Evolutionary conservation across 2,329 filamentous ascomycete genomes (phyloP).

Genomic region (Pyrenochaeta sp.): DNA sequence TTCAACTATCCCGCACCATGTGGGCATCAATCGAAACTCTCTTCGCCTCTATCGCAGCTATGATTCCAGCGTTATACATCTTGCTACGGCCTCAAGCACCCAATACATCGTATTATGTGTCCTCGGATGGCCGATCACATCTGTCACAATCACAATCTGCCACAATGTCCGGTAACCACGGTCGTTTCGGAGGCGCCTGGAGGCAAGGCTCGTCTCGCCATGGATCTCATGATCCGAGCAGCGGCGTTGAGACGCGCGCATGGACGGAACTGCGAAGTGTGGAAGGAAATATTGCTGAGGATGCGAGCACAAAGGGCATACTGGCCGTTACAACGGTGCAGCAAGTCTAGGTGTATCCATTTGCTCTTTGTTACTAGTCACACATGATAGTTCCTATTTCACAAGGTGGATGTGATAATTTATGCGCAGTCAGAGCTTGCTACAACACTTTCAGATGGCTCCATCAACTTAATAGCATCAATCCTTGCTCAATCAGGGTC

Average conservation of each 20-base stretch:
- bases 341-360: background rate
- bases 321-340: background rate
- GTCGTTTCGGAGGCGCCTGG: background rate
- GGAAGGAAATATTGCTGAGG: background rate
- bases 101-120: background rate
- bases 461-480: too few species aligned
- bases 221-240: background rate
- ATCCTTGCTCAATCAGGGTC: too few species aligned
- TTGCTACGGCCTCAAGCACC: background rate
- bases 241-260: background rate
- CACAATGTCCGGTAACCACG: background rate
- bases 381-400: too few species aligned
- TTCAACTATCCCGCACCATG: background rate
- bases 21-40: slow-evolving; percentile 3
- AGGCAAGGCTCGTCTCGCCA: background rate
- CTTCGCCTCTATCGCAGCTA: background rate
- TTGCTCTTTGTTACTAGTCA: too few species aligned
- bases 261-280: background rate
- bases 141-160: background rate
- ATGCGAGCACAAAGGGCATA: slow-evolving; percentile 1
- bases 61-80: background rate
- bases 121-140: background rate
- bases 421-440: too few species aligned
- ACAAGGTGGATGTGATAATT: too few species aligned
- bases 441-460: too few species aligned